These are phyloP conservation scores for Saturnispora ahearnii DNA, from an alignment of 805 yeast genomes.

Conservation along the genomic window DNA sequence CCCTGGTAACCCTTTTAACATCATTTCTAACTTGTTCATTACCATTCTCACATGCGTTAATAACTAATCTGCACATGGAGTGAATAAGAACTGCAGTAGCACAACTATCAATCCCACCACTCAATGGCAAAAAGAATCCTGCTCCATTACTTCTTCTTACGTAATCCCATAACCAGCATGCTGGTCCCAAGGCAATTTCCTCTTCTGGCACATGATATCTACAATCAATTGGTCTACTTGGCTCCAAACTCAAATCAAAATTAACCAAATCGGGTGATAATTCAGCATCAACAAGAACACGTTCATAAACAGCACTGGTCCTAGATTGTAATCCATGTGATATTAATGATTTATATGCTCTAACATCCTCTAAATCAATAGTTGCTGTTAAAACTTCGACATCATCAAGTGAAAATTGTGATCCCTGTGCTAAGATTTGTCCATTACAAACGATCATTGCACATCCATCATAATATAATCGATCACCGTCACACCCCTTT, in stretches of 20 bases:
- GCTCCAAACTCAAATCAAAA: conserved; percentile 54
- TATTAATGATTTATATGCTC: conserved; percentile 64
- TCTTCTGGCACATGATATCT: conserved; percentile 80
- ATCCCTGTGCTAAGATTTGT: conserved; percentile 81
- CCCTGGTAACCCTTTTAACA: conserved; percentile 57
- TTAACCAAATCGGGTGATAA: conserved; percentile 50
- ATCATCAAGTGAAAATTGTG: conserved; percentile 81
- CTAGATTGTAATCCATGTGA: conserved; percentile 71
- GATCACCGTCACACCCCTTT: conserved; percentile 97
- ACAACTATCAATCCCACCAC: conserved; percentile 98
- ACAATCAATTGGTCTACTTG: conserved; percentile 43
- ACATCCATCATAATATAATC: conserved; percentile 95
- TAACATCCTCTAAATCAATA: conserved; percentile 83
- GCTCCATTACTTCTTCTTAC: conserved; percentile 82
- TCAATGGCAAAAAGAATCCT: conserved; percentile 86
- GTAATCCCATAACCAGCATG: conserved; percentile 99
- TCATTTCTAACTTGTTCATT: conserved; percentile 71
- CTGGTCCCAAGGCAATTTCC: conserved; percentile 97
- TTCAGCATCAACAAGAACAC: conserved; percentile 55
- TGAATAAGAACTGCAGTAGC: conserved; percentile 93
- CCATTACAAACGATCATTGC: conserved; percentile 93
- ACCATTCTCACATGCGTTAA: conserved; percentile 56
- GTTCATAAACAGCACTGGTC: conserved; percentile 34
- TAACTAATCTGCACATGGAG: conserved; percentile 87
- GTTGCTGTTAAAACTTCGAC: conserved; percentile 97